Evolutionary conservation across 2,329 filamentous ascomycete species (phyloP), one percentile per base, ranked within the genome.

Genomic region (Corniculantispora saksenae): DNA sequence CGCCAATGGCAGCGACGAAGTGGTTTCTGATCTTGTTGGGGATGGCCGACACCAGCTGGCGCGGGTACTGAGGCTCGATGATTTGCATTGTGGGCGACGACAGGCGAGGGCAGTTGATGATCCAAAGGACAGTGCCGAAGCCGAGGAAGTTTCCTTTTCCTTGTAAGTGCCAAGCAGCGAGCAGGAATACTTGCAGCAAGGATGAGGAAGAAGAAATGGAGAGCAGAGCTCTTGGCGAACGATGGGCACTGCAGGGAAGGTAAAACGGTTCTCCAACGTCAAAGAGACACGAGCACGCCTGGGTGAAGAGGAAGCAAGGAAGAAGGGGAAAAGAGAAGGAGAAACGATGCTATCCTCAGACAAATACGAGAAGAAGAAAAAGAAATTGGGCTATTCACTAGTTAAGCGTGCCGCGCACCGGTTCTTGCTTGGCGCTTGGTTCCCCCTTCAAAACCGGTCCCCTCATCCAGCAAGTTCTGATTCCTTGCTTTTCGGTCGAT

Each of bases 1-100:
- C 79, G 50, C 78, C 77, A 32, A 66, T 61, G 56, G 48, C 61
- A 50, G 65, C 65, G 47, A 66, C 61, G 19, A 66, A 64, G 61
- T 66, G 60, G 23, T 66, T 66, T 8, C 65, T 21, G 48, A 64
- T 21, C 32, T 64, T 63, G 56, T 66, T 66, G 61, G 65, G 65
- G 9, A 66, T 64, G 3, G 61, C 61, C 54, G 61, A 64, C 61
- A 64, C 61, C 53, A 64, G 25, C 13, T 51, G 61, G 53, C 61
- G 61, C 61, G 61, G 54, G 54, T 64, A 64, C 19, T 45, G 10
- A 43, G 54, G 61, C 54, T 64, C 17, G 17, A 58, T 53, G 32
- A 63, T 58, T 19, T 64, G 61, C 61, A 58, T 64, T 12, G 35
- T 58, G 51, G 10, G 6, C 12, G 51, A 32, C 32, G n/a, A 2